These are phyloP conservation scores for Fonsecaea erecta DNA, from an alignment of 2,329 filamentous ascomycete genomes.

Conservation along the genomic window DNA sequence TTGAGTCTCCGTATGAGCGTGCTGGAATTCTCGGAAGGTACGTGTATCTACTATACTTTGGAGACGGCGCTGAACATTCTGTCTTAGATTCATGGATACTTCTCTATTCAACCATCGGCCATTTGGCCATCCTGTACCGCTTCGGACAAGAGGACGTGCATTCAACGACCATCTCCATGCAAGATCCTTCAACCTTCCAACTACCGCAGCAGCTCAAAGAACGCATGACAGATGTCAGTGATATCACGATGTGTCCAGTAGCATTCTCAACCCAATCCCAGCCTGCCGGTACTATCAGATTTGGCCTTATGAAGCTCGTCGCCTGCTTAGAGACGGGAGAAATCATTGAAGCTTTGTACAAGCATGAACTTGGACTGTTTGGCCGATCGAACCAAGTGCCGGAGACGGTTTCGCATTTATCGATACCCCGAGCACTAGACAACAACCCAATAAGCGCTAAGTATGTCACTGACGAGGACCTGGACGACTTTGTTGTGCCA, in stretches of 20 bases:
- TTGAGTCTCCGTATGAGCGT: conserved; percentile 52
- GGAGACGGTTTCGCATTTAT: neutral
- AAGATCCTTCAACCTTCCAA: conserved; percentile 26
- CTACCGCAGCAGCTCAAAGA: conserved; percentile 19
- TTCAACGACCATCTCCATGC: conserved; percentile 11
- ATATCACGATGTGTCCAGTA: conserved; percentile 20
- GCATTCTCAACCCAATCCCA: conserved; percentile 1
- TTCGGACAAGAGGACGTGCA: conserved; percentile 20
- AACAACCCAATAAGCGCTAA: conserved; percentile 16
- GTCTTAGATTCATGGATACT: conserved; percentile 45
- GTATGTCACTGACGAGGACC: conserved; percentile 25
- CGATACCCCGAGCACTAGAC: neutral
- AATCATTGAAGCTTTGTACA: conserved; percentile 26
- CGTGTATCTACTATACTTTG: conserved; percentile 8
- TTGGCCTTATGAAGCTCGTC: conserved; percentile 19
- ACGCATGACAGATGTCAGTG: conserved; percentile 4
- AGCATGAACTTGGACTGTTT: conserved; percentile 9
- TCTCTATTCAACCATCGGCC: conserved; percentile 48
- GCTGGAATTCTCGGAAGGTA: conserved; percentile 44
- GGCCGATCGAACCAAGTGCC: neutral
- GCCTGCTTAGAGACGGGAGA: conserved; percentile 12
- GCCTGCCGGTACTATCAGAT: neutral
- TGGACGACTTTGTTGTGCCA: conserved; percentile 27
- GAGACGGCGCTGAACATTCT: neutral
- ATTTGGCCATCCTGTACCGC: conserved; percentile 43